Evolutionary conservation across 805 yeast genomes (phyloP), one percentile per base, ranked within the genome.

Genomic region (Candida parachauliodes): DNA sequence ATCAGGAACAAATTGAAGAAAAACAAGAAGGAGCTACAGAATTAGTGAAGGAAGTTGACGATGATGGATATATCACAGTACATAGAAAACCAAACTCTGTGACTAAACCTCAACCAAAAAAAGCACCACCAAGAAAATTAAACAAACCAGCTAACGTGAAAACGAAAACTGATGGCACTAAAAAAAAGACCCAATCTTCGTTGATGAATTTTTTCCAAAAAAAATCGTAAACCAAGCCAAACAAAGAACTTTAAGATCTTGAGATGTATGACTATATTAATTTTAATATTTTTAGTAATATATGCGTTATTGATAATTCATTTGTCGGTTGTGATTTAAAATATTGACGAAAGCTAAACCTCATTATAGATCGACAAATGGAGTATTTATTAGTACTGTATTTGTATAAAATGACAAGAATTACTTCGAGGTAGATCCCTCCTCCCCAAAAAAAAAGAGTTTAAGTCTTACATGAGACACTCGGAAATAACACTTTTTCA

Each of bases 1-100:
- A 36, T 11, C 41, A 40, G 14, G 30, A 32, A 10, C 34, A 37
- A 15, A 9, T n/a, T n/a, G 22, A 25, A 31, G 27, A 21, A 7
- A 20, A 20, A 19, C 11, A 21, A 12, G 21, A 15, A 9, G 6
- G 4, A 19, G 22, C 27, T 27, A 49, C 8, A 36, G 39, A 27
- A 22, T 35, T 17, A 32, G 43, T 11, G 21, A 30, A 21, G 37
- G 38, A 46, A 34, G 59, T 63, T 17, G 81, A 74, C 43, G 78
- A 71, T 26, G 80, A 75, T 37, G 81, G 80, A 1, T 76, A 65
- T 47, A 55, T 72, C 16, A 68, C 73, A 0, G 67, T 76, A 2
- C 57, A 52, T 33, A 54, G 55, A 24, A 53, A 39, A 50, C 46
- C 28, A 30, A 49, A 36, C 21, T 51, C 46, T 16, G 48, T 43